Conservation (phyloP, 2,329 filamentous ascomycete genomes). For the Penicillium frequentans region DNA sequence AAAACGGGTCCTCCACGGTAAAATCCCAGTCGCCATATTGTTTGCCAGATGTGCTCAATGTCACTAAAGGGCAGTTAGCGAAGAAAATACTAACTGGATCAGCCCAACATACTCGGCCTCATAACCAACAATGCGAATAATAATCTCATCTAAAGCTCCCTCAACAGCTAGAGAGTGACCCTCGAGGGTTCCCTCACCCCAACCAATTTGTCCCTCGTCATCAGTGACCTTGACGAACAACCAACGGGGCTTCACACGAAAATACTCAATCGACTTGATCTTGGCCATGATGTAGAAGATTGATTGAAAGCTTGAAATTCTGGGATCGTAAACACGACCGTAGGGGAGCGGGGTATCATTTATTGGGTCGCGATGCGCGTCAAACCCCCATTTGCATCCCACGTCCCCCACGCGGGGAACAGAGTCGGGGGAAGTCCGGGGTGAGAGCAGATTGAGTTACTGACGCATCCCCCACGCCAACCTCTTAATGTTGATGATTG, state of each 20-base stretch:
- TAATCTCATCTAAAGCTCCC: conserved; percentile 69
- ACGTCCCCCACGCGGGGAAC: conserved; percentile 16
- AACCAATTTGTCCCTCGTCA: conserved; percentile 64
- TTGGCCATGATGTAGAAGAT: conserved; percentile 54
- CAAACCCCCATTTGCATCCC: conserved; percentile 6
- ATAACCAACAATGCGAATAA: conserved; percentile 60
- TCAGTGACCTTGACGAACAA: conserved; percentile 77
- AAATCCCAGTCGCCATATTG: conserved; percentile 68
- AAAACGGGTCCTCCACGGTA: conserved; percentile 78
- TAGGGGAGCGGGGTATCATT: conserved; percentile 2
- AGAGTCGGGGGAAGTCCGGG: conserved; percentile 15
- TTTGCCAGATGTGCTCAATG: conserved; percentile 81
- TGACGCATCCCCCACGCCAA: not conserved
- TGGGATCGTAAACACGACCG: not conserved
- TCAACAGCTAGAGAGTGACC: conserved; percentile 74
- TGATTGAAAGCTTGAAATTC: not conserved
- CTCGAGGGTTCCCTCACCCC: conserved; percentile 75
- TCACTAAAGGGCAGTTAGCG: conserved; percentile 50
- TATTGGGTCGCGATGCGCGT: conserved; percentile 2
- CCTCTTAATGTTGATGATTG: conserved; percentile 4
- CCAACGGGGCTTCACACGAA: conserved; percentile 74
- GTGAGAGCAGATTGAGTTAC: not conserved
- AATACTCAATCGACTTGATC: conserved; percentile 69
- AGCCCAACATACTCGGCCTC: conserved; percentile 64
- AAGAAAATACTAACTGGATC: not conserved